Percentiles rank a stretch among this genome's conserved stretches.
Conservation (phyloP, 441 rosid species). For the Oxalis stricta region DNA sequence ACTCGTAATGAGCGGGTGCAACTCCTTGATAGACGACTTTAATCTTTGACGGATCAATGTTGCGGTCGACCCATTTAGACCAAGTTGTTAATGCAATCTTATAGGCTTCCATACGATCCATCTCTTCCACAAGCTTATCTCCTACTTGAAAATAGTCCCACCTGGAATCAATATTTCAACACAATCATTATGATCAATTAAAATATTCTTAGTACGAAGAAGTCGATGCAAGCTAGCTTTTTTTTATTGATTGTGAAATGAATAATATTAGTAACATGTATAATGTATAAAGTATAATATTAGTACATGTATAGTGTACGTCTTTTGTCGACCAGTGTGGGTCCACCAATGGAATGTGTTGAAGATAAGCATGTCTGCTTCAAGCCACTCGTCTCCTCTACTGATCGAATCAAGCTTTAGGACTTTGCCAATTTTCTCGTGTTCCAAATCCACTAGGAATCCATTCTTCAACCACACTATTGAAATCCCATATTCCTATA, state of each 20-base stretch:
- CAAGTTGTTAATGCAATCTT: constrained; percentile 39
- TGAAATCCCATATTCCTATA: constrained; percentile 28
- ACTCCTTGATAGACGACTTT: constrained; percentile 40
- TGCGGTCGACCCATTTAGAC: constrained; percentile 35
- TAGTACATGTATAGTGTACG: constrained; percentile 9
- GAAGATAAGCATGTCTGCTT: constrained; percentile 33
- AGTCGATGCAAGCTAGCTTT: too few relatives aligned
- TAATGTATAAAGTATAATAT: neutral
- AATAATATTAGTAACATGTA: too few relatives aligned
- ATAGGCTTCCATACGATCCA: constrained; percentile 41
- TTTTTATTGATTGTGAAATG: too few relatives aligned
- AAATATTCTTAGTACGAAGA: too few relatives aligned
- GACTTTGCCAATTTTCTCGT: constrained; percentile 22
- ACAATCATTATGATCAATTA: too few relatives aligned
- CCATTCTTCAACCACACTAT: constrained; percentile 25
- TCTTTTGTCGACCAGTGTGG: constrained; percentile 23
- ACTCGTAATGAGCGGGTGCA: constrained; percentile 29
- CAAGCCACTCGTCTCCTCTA: constrained; percentile 21
- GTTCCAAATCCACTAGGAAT: constrained; percentile 28
- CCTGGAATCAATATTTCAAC: constrained; percentile 21
- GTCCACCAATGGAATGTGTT: constrained; percentile 45
- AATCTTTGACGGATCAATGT: constrained; percentile 31
- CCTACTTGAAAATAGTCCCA: constrained; percentile 38
- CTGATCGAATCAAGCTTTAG: constrained; percentile 41
- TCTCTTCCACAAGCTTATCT: constrained; percentile 15